phyloP scores from a whole-genome alignment of 768 basidiomycete species.

The Lactarius deliciosus region DNA sequence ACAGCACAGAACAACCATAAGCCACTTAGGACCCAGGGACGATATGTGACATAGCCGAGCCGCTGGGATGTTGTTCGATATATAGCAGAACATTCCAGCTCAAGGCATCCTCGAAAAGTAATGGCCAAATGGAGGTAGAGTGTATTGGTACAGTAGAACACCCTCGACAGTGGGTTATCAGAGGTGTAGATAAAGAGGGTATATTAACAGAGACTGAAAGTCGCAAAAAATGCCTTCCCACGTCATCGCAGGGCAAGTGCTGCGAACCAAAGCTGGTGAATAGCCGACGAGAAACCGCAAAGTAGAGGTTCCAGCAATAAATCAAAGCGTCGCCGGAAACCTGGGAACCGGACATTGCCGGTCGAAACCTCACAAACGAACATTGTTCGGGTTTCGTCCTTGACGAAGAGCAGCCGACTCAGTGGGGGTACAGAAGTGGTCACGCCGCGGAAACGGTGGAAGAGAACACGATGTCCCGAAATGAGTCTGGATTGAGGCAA shows the following conservation, averaged over 20 bases:
- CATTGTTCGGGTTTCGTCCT: background rate
- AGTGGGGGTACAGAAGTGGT: background rate
- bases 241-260: background rate
- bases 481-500: background rate
- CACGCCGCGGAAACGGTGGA: background rate
- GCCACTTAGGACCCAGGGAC: background rate
- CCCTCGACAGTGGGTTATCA: background rate
- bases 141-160: background rate
- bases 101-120: background rate
- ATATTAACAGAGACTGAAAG: background rate
- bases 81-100: slow-evolving; percentile 1
- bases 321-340: background rate
- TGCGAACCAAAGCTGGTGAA: background rate
- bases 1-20: background rate
- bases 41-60: background rate
- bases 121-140: no score
- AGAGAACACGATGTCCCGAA: background rate
- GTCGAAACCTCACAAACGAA: background rate
- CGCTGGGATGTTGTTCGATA: slow-evolving; percentile 15
- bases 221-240: background rate
- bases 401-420: background rate
- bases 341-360: background rate
- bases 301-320: background rate
- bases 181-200: no score
- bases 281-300: background rate